These are phyloP conservation scores for Epichloe amarillans DNA, from an alignment of 2,329 filamentous ascomycete species.

Conservation along the genomic window DNA sequence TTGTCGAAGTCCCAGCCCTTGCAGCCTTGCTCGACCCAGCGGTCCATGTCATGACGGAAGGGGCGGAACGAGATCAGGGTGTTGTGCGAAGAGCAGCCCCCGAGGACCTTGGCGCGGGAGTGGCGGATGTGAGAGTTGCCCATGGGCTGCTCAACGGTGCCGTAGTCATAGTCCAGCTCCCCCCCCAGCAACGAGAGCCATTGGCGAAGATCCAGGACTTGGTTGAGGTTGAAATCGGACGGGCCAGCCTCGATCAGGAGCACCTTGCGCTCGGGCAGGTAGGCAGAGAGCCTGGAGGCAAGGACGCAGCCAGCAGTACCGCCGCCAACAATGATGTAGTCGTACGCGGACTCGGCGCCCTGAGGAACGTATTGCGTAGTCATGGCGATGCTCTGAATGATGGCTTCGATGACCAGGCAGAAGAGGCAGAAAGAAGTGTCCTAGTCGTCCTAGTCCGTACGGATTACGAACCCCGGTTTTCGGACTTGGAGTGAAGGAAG, in stretches of 20 bases:
- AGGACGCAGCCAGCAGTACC: conserved; percentile 80
- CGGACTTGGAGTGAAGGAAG: not conserved
- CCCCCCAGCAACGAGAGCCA: conserved; percentile 78
- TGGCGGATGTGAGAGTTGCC: conserved; percentile 88
- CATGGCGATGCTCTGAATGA: conserved; percentile 29
- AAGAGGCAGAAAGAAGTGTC: not conserved
- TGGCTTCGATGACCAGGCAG: not conserved
- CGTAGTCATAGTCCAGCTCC: conserved; percentile 84
- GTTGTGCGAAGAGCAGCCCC: conserved; percentile 92
- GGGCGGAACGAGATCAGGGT: conserved; percentile 87
- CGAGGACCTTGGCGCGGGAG: conserved; percentile 82
- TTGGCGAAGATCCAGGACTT: conserved; percentile 74
- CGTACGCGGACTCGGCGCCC: conserved; percentile 53
- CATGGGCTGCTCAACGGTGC: conserved; percentile 78
- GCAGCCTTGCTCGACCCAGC: conserved; percentile 73
- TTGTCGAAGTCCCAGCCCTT: conserved; percentile 78
- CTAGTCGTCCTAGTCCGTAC: too few relatives aligned
- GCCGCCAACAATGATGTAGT: conserved; percentile 77
- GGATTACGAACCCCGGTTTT: not conserved
- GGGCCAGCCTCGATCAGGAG: conserved; percentile 81
- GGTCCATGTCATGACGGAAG: conserved; percentile 75
- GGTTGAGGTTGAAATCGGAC: conserved; percentile 78
- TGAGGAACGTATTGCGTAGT: conserved; percentile 56
- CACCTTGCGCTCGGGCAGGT: conserved; percentile 68
- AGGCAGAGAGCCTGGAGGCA: conserved; percentile 65